Conservation (phyloP, 331 rosid genomes). For the Quercus phellos region DNA sequence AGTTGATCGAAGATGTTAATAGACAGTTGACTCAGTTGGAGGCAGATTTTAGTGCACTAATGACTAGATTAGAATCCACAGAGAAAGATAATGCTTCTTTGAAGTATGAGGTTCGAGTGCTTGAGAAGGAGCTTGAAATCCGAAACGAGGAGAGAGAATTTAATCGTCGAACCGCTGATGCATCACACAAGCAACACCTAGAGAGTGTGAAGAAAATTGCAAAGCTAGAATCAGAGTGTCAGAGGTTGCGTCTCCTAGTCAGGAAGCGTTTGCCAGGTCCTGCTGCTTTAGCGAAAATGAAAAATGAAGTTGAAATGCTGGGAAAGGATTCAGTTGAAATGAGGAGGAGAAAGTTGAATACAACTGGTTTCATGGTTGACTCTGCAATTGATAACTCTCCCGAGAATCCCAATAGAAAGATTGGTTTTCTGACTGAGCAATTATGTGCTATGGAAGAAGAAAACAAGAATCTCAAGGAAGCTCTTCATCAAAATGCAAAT, state of each 20-base stretch:
- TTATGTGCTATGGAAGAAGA: constrained; percentile 71
- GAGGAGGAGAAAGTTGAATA: constrained; percentile 49
- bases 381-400: constrained; percentile 50
- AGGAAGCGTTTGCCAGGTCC: constrained; percentile 92
- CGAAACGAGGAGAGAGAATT: constrained; percentile 94
- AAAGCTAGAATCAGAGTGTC: constrained; percentile 92
- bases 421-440: constrained; percentile 48
- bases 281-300: constrained; percentile 86
- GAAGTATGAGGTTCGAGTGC: constrained; percentile 68
- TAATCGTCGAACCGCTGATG: constrained; percentile 69
- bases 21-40: constrained; percentile 56
- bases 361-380: constrained; percentile 41
- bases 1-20: constrained; percentile 54
- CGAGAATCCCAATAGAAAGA: constrained; percentile 43
- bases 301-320: constrained; percentile 77
- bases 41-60: constrained; percentile 50
- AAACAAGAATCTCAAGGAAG: constrained; percentile 62
- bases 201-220: constrained; percentile 74
- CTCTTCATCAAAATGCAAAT: constrained; percentile 54
- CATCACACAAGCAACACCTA: constrained; percentile 74
- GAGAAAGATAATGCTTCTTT: constrained; percentile 62
- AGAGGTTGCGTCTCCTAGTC: constrained; percentile 78
- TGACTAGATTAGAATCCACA: constrained; percentile 55
- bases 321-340: constrained; percentile 61
- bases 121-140: constrained; percentile 79